Evolutionary conservation across 1,284 basidiomycete species (phyloP).

Genomic region (Cryptococcus sp.): DNA sequence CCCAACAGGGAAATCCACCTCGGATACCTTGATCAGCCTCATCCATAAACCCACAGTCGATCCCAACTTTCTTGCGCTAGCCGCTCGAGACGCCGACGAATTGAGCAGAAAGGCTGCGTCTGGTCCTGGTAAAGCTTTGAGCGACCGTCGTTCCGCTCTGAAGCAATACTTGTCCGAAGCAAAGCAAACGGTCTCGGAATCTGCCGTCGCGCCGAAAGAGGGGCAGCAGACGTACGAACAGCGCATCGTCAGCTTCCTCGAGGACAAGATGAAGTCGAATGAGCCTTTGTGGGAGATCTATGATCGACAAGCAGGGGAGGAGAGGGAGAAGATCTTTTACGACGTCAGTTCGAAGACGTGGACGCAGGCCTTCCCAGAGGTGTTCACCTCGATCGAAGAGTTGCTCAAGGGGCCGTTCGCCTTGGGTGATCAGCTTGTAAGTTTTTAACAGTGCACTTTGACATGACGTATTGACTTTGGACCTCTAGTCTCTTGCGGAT

Average conservation of each 20-base stretch:
- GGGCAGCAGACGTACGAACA: slow-evolving; percentile 38
- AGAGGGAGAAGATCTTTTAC: slow-evolving; percentile 48
- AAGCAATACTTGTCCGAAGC: slow-evolving; percentile 58
- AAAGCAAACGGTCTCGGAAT: slow-evolving; percentile 55
- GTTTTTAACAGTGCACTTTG: slow-evolving; percentile 13
- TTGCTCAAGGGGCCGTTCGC: slow-evolving; percentile 70
- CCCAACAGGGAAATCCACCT: slow-evolving; percentile 53
- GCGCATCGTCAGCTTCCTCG: slow-evolving; percentile 50
- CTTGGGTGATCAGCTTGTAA: slow-evolving; percentile 61
- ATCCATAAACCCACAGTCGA: slow-evolving; percentile 60
- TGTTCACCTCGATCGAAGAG: slow-evolving; percentile 58
- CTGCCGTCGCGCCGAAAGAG: slow-evolving; percentile 52
- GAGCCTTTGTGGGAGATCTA: slow-evolving; percentile 50
- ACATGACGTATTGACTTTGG: not conserved
- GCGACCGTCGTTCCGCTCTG: slow-evolving; percentile 61
- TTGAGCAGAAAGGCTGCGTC: slow-evolving; percentile 41
- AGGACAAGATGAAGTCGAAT: slow-evolving; percentile 52
- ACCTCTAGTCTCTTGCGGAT: slow-evolving; percentile 68
- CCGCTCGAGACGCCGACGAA: slow-evolving; percentile 47
- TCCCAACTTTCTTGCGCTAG: slow-evolving; percentile 56
- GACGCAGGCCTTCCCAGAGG: slow-evolving; percentile 56
- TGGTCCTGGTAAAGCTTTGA: slow-evolving; percentile 54
- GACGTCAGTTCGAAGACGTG: slow-evolving; percentile 54
- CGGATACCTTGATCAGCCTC: slow-evolving; percentile 65
- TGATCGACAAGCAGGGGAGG: slow-evolving; percentile 35